A percentile compares a stretch with the other conserved stretches of the same genome.
Conservation (phyloP, 495 filamentous ascomycete genomes). For the Recurvomyces mirabilis region DNA sequence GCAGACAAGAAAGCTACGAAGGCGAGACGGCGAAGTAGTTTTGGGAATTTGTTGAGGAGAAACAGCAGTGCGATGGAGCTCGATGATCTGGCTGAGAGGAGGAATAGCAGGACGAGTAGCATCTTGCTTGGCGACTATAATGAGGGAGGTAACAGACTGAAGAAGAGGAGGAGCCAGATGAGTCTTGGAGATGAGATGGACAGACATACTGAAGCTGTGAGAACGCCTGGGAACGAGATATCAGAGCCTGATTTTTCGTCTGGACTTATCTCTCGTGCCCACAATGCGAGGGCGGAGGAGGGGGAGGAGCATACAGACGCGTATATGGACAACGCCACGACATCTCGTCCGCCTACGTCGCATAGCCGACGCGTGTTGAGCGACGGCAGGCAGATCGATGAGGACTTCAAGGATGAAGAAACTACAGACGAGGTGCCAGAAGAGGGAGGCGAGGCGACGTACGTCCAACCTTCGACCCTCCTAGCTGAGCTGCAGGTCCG, state of each 20-base stretch:
- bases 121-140: constrained; percentile 12
- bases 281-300: not conserved
- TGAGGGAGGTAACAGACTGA: constrained; percentile 23
- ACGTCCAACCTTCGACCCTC: constrained; percentile 73
- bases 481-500: constrained; percentile 84
- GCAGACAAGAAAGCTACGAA: constrained; percentile 8
- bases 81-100: constrained; percentile 25
- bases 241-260: constrained; percentile 2
- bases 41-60: constrained; percentile 19
- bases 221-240: constrained; percentile 1
- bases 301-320: not conserved
- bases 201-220: not conserved
- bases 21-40: constrained; percentile 11
- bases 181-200: constrained; percentile 21
- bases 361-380: constrained; percentile 28
- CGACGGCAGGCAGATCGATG: constrained; percentile 32
- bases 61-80: constrained; percentile 23
- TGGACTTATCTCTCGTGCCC: constrained; percentile 4
- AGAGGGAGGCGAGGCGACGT: constrained; percentile 34
- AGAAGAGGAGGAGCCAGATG: constrained; percentile 26
- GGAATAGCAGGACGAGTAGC: constrained; percentile 16
- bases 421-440: constrained; percentile 21
- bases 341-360: constrained; percentile 2
- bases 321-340: not conserved
- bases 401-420: constrained; percentile 31